Conservation (phyloP, 192 early-diverging fungal species). For the Gigaspora rosea region DNA sequence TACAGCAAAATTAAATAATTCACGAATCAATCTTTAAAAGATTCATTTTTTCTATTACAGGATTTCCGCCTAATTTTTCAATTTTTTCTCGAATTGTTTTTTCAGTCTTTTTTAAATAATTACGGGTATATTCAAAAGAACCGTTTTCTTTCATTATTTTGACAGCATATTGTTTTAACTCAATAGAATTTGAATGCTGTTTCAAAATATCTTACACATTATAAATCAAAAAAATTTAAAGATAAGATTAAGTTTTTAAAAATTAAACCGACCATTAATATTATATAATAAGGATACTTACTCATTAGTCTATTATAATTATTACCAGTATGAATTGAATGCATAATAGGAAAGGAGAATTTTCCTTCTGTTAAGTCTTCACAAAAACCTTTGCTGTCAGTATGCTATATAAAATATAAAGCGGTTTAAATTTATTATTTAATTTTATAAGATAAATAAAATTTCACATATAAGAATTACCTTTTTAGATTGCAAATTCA, state of each 20-base stretch:
- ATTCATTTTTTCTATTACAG: too few relatives aligned
- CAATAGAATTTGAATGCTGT: conserved; percentile 74
- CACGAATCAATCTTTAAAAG: too few relatives aligned
- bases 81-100: too few relatives aligned
- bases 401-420: conserved; percentile 58
- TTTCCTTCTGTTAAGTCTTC: conserved; percentile 99
- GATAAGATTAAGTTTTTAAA: background rate
- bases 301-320: conserved; percentile 71
- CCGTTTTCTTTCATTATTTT: conserved; percentile 72
- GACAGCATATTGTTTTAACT: conserved; percentile 45
- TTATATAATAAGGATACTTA: conserved; percentile 37
- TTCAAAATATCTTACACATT: conserved; percentile 69
- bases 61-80: too few relatives aligned
- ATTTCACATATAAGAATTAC: conserved; percentile 42
- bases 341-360: conserved; percentile 94
- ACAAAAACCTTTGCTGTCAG: conserved; percentile 95
- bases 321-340: conserved; percentile 70
- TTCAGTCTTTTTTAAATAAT: too few relatives aligned
- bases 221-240: background rate
- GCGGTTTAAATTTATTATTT: background rate
- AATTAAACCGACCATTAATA: background rate
- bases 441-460: background rate
- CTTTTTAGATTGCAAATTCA: conserved; percentile 85
- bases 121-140: conserved; percentile 66
- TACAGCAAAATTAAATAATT: too few relatives aligned